Percentiles rank a stretch among this genome's conserved stretches.
Conservation (phyloP, 805 yeast species). For the Candida xyloterini region DNA sequence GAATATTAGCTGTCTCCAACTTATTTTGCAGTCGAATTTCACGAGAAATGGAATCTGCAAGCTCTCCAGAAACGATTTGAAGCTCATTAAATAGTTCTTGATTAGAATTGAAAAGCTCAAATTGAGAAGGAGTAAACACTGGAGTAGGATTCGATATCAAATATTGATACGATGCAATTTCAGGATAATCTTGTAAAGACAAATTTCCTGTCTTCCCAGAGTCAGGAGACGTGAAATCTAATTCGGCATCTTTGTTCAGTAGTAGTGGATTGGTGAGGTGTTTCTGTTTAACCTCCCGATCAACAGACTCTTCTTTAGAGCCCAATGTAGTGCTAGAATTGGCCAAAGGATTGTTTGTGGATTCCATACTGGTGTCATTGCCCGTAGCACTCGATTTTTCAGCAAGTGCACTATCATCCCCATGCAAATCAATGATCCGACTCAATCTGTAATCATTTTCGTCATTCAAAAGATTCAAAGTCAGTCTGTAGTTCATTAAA, state of each 20-base stretch:
- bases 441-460: conserved; percentile 22
- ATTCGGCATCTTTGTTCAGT: conserved; percentile 6
- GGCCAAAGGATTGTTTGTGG: conserved; percentile 3
- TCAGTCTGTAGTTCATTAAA: conserved; percentile 27
- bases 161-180: conserved; percentile 1
- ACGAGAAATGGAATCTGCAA: conserved; percentile 68
- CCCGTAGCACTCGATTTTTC: conserved; percentile 2
- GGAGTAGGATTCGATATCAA: background rate
- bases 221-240: conserved; percentile 13
- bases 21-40: conserved; percentile 59
- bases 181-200: conserved; percentile 4
- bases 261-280: background rate
- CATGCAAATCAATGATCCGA: conserved; percentile 18
- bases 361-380: conserved; percentile 4
- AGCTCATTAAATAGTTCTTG: conserved; percentile 58
- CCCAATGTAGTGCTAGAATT: conserved; percentile 7
- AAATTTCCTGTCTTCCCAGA: conserved; percentile 7
- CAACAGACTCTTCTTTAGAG: background rate
- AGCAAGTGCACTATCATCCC: conserved; percentile 4
- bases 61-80: conserved; percentile 65
- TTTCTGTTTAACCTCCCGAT: too few relatives aligned
- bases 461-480: conserved; percentile 23
- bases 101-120: conserved; percentile 60
- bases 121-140: conserved; percentile 53
- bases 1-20: conserved; percentile 20